Conservation (phyloP, 768 basidiomycete genomes). For the Russula dissimulans region DNA sequence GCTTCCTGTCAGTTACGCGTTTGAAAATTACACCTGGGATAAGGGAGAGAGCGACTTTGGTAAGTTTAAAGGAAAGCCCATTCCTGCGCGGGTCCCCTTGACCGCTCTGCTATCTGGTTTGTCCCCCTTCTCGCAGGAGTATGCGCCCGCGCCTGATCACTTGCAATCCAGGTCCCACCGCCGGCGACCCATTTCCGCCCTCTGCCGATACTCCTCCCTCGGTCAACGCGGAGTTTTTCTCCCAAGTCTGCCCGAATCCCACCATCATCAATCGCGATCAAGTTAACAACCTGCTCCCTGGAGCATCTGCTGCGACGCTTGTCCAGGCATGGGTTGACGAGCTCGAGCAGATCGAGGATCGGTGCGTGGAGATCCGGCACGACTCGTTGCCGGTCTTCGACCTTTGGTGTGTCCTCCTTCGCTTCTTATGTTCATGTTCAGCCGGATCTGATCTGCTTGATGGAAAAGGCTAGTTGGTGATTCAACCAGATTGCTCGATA, state of each 20-base stretch:
- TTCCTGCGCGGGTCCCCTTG: slow-evolving; percentile 47
- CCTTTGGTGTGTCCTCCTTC: slow-evolving; percentile 25
- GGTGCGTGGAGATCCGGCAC: slow-evolving; percentile 34
- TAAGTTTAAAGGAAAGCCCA: slow-evolving; percentile 39
- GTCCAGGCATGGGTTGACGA: slow-evolving; percentile 33
- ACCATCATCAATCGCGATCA: slow-evolving; percentile 27
- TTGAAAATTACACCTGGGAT: slow-evolving; percentile 52
- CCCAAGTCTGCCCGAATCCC: slow-evolving; percentile 33
- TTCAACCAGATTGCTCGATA: slow-evolving; percentile 26
- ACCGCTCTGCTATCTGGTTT: slow-evolving; percentile 44
- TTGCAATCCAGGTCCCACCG: slow-evolving; percentile 29
- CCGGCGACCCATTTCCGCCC: slow-evolving; percentile 31
- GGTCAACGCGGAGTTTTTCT: slow-evolving; percentile 31
- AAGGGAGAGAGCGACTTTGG: slow-evolving; percentile 30
- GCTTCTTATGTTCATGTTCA: not conserved
- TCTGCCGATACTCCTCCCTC: slow-evolving; percentile 29
- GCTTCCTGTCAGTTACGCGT: slow-evolving; percentile 33
- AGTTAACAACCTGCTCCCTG: slow-evolving; percentile 24
- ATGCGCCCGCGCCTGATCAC: not conserved
- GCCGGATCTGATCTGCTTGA: not conserved
- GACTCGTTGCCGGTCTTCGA: slow-evolving; percentile 29
- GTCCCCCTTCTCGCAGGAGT: not conserved
- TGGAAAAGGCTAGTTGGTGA: slow-evolving; percentile 28
- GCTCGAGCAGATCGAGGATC: slow-evolving; percentile 29
- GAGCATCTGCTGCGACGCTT: slow-evolving; percentile 25